Percentiles rank a stretch among this genome's conserved stretches.
These are phyloP conservation scores for Chionographis japonica DNA, from an alignment of 106 monocot genomes.

Conservation along the genomic window DNA sequence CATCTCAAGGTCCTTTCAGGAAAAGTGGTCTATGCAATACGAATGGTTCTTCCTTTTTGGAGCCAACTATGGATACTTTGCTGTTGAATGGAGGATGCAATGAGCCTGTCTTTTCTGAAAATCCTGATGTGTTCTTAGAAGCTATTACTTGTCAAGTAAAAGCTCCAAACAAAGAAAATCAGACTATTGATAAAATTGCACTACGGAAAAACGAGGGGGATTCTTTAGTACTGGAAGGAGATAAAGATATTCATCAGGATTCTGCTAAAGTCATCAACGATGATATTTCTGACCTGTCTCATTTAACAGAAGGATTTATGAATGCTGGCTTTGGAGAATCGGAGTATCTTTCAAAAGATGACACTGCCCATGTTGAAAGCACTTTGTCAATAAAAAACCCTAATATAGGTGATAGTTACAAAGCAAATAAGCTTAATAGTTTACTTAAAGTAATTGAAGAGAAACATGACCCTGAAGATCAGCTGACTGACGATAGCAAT, in stretches of 20 bases:
- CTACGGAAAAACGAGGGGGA: constrained; percentile 8
- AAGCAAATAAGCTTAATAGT: constrained; percentile 8
- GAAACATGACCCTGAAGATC: constrained; percentile 10
- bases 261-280: constrained; percentile 8
- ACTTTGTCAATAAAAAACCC: neutral
- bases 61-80: constrained; percentile 16
- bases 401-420: constrained; percentile 1
- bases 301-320: constrained; percentile 6
- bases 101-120: constrained; percentile 21
- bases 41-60: constrained; percentile 18
- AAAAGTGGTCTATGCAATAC: neutral
- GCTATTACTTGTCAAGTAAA: constrained; percentile 45
- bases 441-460: constrained; percentile 18
- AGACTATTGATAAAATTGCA: neutral
- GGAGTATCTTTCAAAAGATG: constrained; percentile 4
- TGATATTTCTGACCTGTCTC: constrained; percentile 1
- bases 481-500: constrained; percentile 8
- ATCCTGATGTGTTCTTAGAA: constrained; percentile 55
- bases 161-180: constrained; percentile 19
- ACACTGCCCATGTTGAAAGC: constrained; percentile 6
- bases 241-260: neutral
- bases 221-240: constrained; percentile 9
- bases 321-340: constrained; percentile 7
- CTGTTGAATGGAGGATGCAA: constrained; percentile 18
- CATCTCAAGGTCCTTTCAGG: neutral